phyloP scores from a whole-genome alignment of 441 rosid species.

The California macrophylla region DNA sequence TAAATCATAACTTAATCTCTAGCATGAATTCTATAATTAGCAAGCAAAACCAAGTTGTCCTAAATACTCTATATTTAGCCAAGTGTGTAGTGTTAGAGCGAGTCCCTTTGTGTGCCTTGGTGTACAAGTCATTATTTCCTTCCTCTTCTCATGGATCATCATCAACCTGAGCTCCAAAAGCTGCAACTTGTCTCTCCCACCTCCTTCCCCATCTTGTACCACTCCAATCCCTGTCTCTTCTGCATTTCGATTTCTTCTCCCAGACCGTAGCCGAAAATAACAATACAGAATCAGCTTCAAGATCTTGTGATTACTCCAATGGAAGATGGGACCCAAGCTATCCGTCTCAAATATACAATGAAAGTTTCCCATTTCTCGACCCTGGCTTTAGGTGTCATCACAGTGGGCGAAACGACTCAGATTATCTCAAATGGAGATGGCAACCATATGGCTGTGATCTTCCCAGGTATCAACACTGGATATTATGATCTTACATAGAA shows the following conservation, averaged over 20 bases:
- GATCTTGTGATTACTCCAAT: slow-evolving; percentile 44
- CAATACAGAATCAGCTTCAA: neutral
- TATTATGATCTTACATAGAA: neutral
- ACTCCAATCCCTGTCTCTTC: slow-evolving; percentile 15
- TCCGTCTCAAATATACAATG: slow-evolving; percentile 31
- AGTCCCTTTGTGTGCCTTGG: neutral
- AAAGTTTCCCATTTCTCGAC: slow-evolving; percentile 70
- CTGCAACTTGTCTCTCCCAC: too few relatives aligned
- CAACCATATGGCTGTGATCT: slow-evolving; percentile 66
- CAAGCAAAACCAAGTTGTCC: too few relatives aligned
- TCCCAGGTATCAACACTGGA: slow-evolving; percentile 39
- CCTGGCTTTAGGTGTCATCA: slow-evolving; percentile 58
- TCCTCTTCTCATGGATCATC: too few relatives aligned
- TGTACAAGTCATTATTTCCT: too few relatives aligned
- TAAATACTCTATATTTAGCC: neutral
- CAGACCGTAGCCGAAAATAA: slow-evolving; percentile 4
- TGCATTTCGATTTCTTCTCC: slow-evolving; percentile 30
- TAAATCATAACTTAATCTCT: too few relatives aligned
- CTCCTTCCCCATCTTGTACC: slow-evolving; percentile 22
- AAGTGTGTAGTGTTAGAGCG: neutral
- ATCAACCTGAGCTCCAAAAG: too few relatives aligned
- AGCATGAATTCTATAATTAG: too few relatives aligned
- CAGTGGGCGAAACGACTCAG: slow-evolving; percentile 51
- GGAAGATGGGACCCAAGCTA: slow-evolving; percentile 48
- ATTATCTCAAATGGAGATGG: slow-evolving; percentile 74